A percentile compares a stretch with the other conserved stretches of the same genome.
Evolutionary conservation across 2,329 filamentous ascomycete genomes (phyloP).

Genomic region (Emergomyces africanus): DNA sequence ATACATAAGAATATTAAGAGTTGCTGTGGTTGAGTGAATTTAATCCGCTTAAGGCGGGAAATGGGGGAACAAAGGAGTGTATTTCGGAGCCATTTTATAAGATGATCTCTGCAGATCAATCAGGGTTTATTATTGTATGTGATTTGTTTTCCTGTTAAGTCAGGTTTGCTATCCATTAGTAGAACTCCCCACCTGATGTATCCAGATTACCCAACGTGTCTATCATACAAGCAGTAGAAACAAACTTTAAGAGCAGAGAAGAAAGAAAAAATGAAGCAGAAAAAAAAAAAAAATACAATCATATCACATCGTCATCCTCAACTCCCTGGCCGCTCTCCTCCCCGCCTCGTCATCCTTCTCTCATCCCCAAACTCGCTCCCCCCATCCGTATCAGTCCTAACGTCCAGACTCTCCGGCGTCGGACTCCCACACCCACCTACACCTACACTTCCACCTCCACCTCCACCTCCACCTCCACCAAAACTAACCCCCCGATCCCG

Average conservation of each 20-base stretch:
- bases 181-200: not conserved
- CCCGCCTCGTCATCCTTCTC: slow-evolving; percentile 24
- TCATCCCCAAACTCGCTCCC: slow-evolving; percentile 23
- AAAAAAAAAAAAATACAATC: not conserved
- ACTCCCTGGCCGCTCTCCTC: slow-evolving; percentile 20
- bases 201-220: not conserved
- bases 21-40: too few species aligned
- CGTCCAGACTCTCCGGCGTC: slow-evolving; percentile 27
- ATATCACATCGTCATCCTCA: slow-evolving; percentile 25
- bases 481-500: slow-evolving; percentile 26
- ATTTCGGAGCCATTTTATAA: not conserved
- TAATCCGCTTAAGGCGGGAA: too few species aligned
- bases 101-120: not conserved
- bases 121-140: not conserved
- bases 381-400: slow-evolving; percentile 25
- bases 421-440: slow-evolving; percentile 13
- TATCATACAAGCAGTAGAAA: not conserved
- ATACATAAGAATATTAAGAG: too few species aligned
- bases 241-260: not conserved
- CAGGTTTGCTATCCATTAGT: too few species aligned
- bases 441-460: slow-evolving; percentile 9
- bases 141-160: too few species aligned
- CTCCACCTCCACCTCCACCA: slow-evolving; percentile 9
- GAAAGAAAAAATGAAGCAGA: too few species aligned
- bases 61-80: too few species aligned